Evolutionary conservation across 2,329 filamentous ascomycete genomes (phyloP), one percentile per base, ranked within the genome.

Genomic region (Aspergillus bombycis): DNA sequence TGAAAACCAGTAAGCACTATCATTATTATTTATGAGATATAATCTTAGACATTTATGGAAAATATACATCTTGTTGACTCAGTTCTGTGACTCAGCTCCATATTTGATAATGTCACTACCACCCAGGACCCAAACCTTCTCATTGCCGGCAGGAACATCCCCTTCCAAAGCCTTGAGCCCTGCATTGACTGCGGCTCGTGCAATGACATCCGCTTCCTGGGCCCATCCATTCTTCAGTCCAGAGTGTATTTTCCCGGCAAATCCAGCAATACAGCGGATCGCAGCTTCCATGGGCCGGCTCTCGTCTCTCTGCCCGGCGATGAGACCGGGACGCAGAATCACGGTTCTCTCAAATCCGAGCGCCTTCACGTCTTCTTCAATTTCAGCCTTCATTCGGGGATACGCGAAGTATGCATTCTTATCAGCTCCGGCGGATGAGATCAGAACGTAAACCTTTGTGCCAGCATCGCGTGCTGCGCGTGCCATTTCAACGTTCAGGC

Each of bases 401-500:
- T 91, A 91, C 0, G 81, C 76, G 7, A 90, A 74, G 1, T 70
- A 82, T 67, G 80, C 87, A 66, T 79, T 84, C 79, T 72, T 82
- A 79, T 75, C 86, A n/a, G 81, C 82, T 57, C 77, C 78, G 1
- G 71, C 80, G 26, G 85, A 83, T 0, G 90, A 93, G 61, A 96
- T 84, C 67, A 96, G 88, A 26, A 97, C 89, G 73, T 91, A 96
- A 2, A 89, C 90, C 68, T 87, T 87, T 12, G 87, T 85, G 41
- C 92, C 92, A 0, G 89, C 87, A 4, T 84, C 85, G 74, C 90
- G 92, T 50, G 94, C 92, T 0, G 90, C 88, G 65, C 86, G 85
- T 4, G 92, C 93, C 28, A 96, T 83, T 67, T 90, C 89, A 56
- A 96, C 78, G 78, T 96, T 96, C 52, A 97, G 83, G 73, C 95